Percentiles rank a stretch among this genome's conserved stretches.
phyloP scores from a whole-genome alignment of 257 asterid genomes.

The Haberlea rhodopensis region DNA sequence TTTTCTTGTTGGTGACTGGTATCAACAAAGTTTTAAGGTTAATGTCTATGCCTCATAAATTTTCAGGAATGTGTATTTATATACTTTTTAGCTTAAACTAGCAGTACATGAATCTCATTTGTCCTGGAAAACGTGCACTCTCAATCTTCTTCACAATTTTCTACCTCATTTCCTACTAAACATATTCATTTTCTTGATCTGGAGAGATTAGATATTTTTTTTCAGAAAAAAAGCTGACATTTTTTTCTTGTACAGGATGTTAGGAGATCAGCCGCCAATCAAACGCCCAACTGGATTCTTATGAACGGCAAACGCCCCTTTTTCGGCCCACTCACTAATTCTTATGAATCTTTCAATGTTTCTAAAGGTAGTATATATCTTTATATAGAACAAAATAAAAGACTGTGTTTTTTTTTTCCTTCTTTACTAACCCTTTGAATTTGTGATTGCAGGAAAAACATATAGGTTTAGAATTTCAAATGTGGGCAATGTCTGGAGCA shows the following conservation, averaged over 20 bases:
- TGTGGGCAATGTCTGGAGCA: conserved; percentile 57
- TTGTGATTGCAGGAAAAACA: conserved; percentile 42
- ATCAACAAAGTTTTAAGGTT: conserved; percentile 40
- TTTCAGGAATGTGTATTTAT: no score
- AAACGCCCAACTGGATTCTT: conserved; percentile 41
- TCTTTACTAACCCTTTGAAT: no score
- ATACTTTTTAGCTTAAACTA: no score
- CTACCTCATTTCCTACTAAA: no score
- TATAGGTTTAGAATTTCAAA: conserved; percentile 57
- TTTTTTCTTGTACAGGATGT: conserved; percentile 32
- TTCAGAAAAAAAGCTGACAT: no score
- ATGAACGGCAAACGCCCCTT: conserved; percentile 73
- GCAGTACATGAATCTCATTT: no score
- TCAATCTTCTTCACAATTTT: no score
- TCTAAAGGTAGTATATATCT: conserved; percentile 34
- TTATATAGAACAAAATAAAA: not conserved
- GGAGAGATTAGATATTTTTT: no score
- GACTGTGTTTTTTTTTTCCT: not conserved
- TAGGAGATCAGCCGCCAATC: conserved; percentile 12
- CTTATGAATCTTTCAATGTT: conserved; percentile 47
- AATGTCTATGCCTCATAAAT: no score
- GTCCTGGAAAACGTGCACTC: no score
- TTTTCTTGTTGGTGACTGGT: conserved; percentile 78
- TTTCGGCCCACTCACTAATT: conserved; percentile 25
- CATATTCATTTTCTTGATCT: no score